Evolutionary conservation across 208 protist species (phyloP).

Genomic region (Borovskyia barvae): DNA sequence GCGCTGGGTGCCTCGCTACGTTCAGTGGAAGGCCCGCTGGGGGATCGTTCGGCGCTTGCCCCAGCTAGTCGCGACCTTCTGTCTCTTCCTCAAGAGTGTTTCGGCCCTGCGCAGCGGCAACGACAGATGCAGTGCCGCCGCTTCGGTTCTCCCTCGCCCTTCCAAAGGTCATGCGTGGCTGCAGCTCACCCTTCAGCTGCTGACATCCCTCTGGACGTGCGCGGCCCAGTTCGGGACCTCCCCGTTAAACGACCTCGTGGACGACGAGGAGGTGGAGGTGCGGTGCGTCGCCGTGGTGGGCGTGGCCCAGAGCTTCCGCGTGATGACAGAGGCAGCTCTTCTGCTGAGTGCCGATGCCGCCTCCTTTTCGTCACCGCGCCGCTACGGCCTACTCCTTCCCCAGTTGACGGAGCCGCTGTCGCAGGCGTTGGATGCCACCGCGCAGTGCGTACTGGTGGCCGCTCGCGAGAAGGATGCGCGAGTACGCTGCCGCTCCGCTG

Average conservation of each 20-base stretch:
- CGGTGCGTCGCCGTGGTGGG: conserved; percentile 40
- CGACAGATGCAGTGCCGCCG: not conserved
- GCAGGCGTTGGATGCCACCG: conserved; percentile 33
- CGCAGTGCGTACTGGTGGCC: conserved; percentile 26
- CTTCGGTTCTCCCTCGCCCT: not conserved
- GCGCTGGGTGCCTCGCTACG: conserved; percentile 36
- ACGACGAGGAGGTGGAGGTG: conserved; percentile 70
- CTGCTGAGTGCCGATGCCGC: conserved; percentile 4
- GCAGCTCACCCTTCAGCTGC: conserved; percentile 24
- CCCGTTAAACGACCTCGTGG: conserved; percentile 23
- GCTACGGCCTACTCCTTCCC: conserved; percentile 2
- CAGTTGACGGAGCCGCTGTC: conserved; percentile 4
- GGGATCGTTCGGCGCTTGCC: conserved; percentile 52
- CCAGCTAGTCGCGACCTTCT: conserved; percentile 34
- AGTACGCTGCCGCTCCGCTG: conserved; percentile 50
- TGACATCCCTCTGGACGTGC: conserved; percentile 28
- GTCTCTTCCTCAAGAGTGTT: conserved; percentile 31
- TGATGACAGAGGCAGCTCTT: conserved; percentile 32
- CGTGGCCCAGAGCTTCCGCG: conserved; percentile 31
- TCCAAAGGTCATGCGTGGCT: conserved; percentile 5
- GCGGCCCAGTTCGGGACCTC: conserved; percentile 12
- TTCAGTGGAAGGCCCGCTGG: conserved; percentile 69
- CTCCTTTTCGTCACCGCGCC: not conserved
- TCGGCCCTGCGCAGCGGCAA: not conserved
- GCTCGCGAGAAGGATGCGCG: conserved; percentile 45